Evolutionary conservation across 2,329 filamentous ascomycete genomes (phyloP), one percentile per base, ranked within the genome.

Genomic region (Fusarium sp.): DNA sequence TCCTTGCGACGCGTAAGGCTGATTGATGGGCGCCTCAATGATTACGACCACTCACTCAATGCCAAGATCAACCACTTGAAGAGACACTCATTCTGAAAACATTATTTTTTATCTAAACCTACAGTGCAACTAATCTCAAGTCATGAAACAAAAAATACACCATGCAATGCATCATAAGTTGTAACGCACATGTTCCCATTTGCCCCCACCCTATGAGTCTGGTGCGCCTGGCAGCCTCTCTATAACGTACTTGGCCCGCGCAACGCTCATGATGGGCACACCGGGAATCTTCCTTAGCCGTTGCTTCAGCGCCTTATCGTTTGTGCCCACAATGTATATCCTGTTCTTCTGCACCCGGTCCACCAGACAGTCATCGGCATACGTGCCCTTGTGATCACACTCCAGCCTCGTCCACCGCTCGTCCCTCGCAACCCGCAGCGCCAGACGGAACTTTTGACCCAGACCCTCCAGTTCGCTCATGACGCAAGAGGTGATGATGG

Each of bases 171-270:
- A 64, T 57, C 65, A 31, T 64, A 54, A 67, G 33, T 69, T 69
- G 16, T 71, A 67, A 69, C 63, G 62, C 68, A 70, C 36, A 56
- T 40, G 46, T 58, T 44, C 23, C 55, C 61, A 49, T 58, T 58
- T 27, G 53, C 23, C 14, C 46, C 46, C 46, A 54, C 50, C 58
- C 49, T 76, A 77, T 71, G 73, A 80, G 53, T 93, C 90, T 33
- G 92, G 92, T 36, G 92, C 93, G 79, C 93, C 92, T 5, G 94
- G 94, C 68, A 97, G 81, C 74, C 94, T 88, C 84, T 98, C 96
- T 76, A 99, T 96, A 51, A 95, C 90, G 80, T 97, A 98, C 81
- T 97, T 97, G 49, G 92, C 93, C 75, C 92, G 87, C 6, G 91
- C 92, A 27, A 96, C 93, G 75, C 90, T 93, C 84, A 97, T 86